phyloP scores from a whole-genome alignment of 2,329 filamentous ascomycete genomes.

The Colletotrichum endophyticum region DNA sequence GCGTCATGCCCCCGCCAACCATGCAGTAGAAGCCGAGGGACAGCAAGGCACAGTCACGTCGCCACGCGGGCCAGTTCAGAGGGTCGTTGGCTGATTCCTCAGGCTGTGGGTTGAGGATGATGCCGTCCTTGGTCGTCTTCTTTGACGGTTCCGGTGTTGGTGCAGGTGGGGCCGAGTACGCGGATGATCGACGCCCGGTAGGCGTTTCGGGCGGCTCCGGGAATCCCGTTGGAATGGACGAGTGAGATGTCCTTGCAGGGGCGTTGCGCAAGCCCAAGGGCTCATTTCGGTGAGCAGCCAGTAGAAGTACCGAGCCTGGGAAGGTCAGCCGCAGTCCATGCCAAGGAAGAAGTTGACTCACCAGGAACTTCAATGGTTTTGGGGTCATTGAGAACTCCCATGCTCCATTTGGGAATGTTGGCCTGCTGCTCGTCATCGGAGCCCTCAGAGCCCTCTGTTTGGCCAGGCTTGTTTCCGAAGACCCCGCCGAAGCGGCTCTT shows the following conservation, averaged over 20 bases:
- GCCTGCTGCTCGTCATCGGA: neutral
- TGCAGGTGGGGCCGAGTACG: conserved; percentile 12
- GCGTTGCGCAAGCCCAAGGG: conserved; percentile 64
- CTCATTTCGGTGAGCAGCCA: conserved; percentile 61
- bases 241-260: conserved; percentile 62
- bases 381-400: conserved; percentile 85
- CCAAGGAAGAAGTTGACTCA: conserved; percentile 41
- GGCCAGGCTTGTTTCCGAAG: conserved; percentile 3
- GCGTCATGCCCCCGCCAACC: conserved; percentile 91
- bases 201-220: conserved; percentile 18
- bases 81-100: conserved; percentile 92
- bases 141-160: conserved; percentile 42
- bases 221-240: conserved; percentile 57
- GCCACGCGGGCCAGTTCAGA: conserved; percentile 86
- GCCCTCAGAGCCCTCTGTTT: neutral
- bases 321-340: neutral
- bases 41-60: conserved; percentile 78
- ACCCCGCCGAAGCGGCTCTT: conserved; percentile 18
- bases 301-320: conserved; percentile 62
- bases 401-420: conserved; percentile 53
- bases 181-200: conserved; percentile 6
- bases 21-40: conserved; percentile 92
- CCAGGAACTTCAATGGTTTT: conserved; percentile 88
- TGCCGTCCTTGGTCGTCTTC: conserved; percentile 84
- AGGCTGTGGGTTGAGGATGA: conserved; percentile 90